Evolutionary conservation across 2,329 filamentous ascomycete species (phyloP).

Genomic region (Sporothrix inflata): DNA sequence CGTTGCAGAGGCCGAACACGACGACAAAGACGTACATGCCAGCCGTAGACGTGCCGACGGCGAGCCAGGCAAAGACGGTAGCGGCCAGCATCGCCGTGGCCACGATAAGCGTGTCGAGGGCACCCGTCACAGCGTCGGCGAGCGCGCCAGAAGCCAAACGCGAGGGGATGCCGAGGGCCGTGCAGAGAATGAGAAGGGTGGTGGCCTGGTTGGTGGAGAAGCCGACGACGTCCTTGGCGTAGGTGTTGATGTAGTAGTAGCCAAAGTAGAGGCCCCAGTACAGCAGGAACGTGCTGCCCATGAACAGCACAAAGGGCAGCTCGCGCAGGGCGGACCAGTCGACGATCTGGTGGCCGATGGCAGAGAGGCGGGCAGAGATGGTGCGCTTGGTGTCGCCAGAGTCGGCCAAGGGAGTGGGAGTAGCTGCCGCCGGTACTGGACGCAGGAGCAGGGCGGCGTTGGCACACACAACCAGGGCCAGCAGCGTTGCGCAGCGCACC

Average conservation of each 20-base stretch:
- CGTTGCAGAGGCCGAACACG: slow-evolving; percentile 50
- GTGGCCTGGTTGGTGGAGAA: slow-evolving; percentile 56
- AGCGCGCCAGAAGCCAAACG: slow-evolving; percentile 57
- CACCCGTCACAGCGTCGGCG: slow-evolving; percentile 56
- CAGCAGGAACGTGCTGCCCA: slow-evolving; percentile 45
- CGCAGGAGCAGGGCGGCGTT: slow-evolving; percentile 49
- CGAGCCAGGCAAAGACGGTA: slow-evolving; percentile 51
- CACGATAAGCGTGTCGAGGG: slow-evolving; percentile 56
- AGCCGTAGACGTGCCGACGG: slow-evolving; percentile 45
- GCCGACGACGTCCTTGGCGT: slow-evolving; percentile 44
- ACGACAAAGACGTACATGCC: slow-evolving; percentile 51
- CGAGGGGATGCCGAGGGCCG: slow-evolving; percentile 59
- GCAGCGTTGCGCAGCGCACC: slow-evolving; percentile 62
- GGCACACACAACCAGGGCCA: slow-evolving; percentile 54
- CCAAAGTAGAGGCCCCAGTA: slow-evolving; percentile 59
- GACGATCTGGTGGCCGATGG: slow-evolving; percentile 48
- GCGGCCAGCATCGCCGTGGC: slow-evolving; percentile 49
- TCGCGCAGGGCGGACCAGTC: slow-evolving; percentile 57
- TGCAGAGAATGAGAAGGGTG: slow-evolving; percentile 59
- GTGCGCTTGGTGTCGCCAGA: not conserved
- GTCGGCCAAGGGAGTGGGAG: too few relatives aligned
- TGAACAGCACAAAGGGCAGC: slow-evolving; percentile 47
- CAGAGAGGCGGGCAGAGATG: not conserved
- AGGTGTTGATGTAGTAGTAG: slow-evolving; percentile 50
- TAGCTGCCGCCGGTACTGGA: not conserved